Evolutionary conservation across 305 asterid species (phyloP).

Genomic region (Lippia alba): DNA sequence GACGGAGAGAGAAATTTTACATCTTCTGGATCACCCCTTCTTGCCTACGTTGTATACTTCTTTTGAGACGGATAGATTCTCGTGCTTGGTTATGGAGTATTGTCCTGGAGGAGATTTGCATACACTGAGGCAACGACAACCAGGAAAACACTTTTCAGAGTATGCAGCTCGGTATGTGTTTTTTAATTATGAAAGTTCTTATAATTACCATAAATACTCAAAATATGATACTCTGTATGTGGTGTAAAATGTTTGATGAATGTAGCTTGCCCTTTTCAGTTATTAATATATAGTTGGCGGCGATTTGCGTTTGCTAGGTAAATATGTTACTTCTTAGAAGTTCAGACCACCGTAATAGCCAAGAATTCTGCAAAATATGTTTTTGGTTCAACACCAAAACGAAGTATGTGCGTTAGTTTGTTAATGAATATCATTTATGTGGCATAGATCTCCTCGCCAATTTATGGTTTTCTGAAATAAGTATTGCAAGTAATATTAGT

Average conservation of each 20-base stretch:
- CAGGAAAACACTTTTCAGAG: slow-evolving; percentile 82
- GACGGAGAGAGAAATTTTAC: slow-evolving; percentile 83
- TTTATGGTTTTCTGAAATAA: no score
- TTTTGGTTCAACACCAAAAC: no score
- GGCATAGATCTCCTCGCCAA: no score
- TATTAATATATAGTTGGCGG: background rate
- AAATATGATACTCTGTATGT: slow-evolving; percentile 2
- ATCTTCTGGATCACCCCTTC: slow-evolving; percentile 90
- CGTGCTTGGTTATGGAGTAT: slow-evolving; percentile 88
- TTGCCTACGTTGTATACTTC: slow-evolving; percentile 85
- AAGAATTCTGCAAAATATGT: background rate
- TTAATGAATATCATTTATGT: no score
- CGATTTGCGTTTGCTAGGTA: background rate
- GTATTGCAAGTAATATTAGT: no score
- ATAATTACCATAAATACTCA: background rate
- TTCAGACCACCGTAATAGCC: background rate
- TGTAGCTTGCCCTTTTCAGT: background rate
- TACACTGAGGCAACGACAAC: slow-evolving; percentile 77
- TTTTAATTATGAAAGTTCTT: background rate
- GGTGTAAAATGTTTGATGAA: slow-evolving; percentile 13
- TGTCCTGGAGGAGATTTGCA: slow-evolving; percentile 94
- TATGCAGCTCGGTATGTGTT: slow-evolving; percentile 77
- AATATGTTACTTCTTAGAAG: background rate
- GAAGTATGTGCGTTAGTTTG: no score
- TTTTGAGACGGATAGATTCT: slow-evolving; percentile 83